These are phyloP conservation scores for Castanea crenata DNA, from an alignment of 306 rosid species.

Conservation along the genomic window DNA sequence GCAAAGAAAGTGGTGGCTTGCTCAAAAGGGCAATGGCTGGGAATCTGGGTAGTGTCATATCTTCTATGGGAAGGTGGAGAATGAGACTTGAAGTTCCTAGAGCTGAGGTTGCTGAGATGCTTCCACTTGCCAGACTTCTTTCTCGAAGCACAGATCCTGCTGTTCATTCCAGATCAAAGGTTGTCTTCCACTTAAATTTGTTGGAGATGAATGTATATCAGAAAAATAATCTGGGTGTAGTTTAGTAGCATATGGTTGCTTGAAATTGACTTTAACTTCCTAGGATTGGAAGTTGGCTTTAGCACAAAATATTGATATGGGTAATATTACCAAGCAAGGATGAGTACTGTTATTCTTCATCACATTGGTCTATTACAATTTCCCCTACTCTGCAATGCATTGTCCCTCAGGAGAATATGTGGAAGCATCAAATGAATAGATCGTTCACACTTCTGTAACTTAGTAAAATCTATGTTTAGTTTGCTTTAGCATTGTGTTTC, in stretches of 20 bases:
- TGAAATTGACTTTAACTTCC: constrained; percentile 11
- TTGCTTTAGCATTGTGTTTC: neutral
- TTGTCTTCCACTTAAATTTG: constrained; percentile 34
- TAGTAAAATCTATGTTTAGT: neutral
- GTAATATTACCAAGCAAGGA: neutral
- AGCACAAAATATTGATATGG: neutral
- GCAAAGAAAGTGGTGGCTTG: constrained; percentile 49
- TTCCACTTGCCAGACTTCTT: constrained; percentile 92
- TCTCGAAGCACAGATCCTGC: constrained; percentile 84
- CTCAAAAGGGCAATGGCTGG: constrained; percentile 58
- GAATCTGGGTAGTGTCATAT: constrained; percentile 78
- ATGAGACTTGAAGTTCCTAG: constrained; percentile 82
- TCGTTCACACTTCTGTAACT: neutral
- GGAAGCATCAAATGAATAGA: neutral
- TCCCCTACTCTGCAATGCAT: neutral
- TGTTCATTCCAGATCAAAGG: constrained; percentile 91
- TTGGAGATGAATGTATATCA: constrained; percentile 13
- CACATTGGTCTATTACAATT: neutral
- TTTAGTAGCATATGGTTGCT: constrained; percentile 4
- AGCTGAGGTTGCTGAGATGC: constrained; percentile 95
- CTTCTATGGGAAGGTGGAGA: constrained; percentile 98
- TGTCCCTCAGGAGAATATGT: neutral
- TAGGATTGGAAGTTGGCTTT: neutral
- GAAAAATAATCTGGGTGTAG: constrained; percentile 11
- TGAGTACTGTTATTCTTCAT: neutral